Evolutionary conservation across 768 basidiomycete genomes (phyloP), one percentile per base, ranked within the genome.

Genomic region (Lactarius hengduanensis): DNA sequence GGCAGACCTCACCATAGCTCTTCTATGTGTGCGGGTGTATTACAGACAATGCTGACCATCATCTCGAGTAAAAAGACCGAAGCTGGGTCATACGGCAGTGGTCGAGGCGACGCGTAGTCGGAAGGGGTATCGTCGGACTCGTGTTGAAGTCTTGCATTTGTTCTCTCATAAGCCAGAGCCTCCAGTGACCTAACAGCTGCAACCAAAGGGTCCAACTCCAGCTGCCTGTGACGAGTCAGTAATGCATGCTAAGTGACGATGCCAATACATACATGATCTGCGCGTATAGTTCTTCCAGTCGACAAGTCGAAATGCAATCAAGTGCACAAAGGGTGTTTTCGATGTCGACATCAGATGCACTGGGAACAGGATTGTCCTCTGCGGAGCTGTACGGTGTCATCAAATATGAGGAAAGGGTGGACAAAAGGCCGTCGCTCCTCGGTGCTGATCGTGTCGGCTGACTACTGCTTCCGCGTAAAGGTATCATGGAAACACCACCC

Each of bases 301-400:
- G 87, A 76, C 97, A 99, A 20, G 94, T 92, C 2, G 88, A 88
- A 65, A 99, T 89, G 74, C 96, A 98, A 74, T 99, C 97, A 57
- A 98, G 91, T 6, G 96, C 90, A 68, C 92, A 96, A 3, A 99
- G 80, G 0, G 97, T 98, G 66, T 88, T 96, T 77, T 98, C 97
- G 22, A 98, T 81, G 71, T 98, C 95, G 45, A 86, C 83, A 30
- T 95, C 92, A 0, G 91, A 95, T n/a, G 92, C 91, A 72, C 93
- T 91, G 1, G 91, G 88, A 2, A 92, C 84, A n/a, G 88, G 76
- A 28, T 84, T 80, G n/a, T 96, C 94, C 6, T 84, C 80, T 71
- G 84, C 89, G 28, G 83, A 72, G 18, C 86, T 84, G 73, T 98
- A 98, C 0, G 97, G 97, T 8, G 96, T 96, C 83, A 99, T 89